Percentiles rank a stretch among this genome's conserved stretches.
These are phyloP conservation scores for Cordyceps cateniannulata DNA, from an alignment of 2,329 filamentous ascomycete species.

Conservation along the genomic window DNA sequence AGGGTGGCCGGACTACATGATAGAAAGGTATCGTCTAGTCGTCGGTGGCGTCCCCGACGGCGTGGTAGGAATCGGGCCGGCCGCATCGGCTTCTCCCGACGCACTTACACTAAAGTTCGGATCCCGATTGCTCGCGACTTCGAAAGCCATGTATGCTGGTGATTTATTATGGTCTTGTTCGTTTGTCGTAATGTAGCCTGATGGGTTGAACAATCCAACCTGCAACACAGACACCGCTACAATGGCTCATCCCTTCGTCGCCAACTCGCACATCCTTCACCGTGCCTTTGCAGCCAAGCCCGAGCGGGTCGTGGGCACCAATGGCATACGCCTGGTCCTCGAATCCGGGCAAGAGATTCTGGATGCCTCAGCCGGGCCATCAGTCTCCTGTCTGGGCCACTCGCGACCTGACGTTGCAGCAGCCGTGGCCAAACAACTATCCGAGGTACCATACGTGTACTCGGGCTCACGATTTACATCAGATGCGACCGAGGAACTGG, in stretches of 20 bases:
- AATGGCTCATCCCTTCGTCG: too few relatives aligned
- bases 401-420: background rate
- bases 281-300: background rate
- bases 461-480: constrained; percentile 12
- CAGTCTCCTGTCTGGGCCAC: constrained; percentile 11
- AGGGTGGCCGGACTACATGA: too few relatives aligned
- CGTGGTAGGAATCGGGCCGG: background rate
- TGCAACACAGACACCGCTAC: too few relatives aligned
- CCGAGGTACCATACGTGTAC: constrained; percentile 13
- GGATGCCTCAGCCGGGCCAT: constrained; percentile 10
- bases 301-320: background rate
- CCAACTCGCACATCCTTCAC: too few relatives aligned
- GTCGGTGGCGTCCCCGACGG: too few relatives aligned
- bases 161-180: too few relatives aligned
- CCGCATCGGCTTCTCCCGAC: background rate
- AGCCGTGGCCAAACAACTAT: constrained; percentile 3
- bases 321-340: background rate
- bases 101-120: too few relatives aligned
- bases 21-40: too few relatives aligned
- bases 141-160: too few relatives aligned
- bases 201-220: too few relatives aligned
- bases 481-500: constrained; percentile 10
- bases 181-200: too few relatives aligned
- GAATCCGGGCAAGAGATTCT: constrained; percentile 4
- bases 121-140: too few relatives aligned